Conservation (phyloP, 1,284 basidiomycete genomes). For the Cryptococcus sp. region DNA sequence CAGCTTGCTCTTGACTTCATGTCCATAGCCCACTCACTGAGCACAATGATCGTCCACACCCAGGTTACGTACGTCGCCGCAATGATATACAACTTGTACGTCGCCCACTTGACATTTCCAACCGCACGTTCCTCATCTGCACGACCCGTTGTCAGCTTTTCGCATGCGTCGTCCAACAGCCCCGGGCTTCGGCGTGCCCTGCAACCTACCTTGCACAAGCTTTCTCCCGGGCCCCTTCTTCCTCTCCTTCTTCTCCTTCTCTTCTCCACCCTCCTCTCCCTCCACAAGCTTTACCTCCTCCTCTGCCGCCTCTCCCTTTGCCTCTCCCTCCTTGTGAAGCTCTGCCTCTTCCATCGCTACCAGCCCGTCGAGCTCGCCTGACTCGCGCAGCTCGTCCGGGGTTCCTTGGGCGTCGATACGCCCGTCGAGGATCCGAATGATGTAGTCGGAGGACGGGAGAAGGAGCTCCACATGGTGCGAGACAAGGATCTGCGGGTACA, state of each 20-base stretch:
- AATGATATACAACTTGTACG: slow-evolving; percentile 71
- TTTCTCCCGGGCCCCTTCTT: slow-evolving; percentile 44
- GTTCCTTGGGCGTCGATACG: slow-evolving; percentile 59
- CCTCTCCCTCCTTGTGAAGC: slow-evolving; percentile 55
- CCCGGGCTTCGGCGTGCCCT: too few species aligned
- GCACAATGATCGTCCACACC: slow-evolving; percentile 35
- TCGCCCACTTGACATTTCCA: slow-evolving; percentile 71
- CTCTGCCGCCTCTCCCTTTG: slow-evolving; percentile 51
- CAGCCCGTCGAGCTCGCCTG: slow-evolving; percentile 53
- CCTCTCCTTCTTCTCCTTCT: slow-evolving; percentile 33
- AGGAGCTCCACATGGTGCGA: slow-evolving; percentile 80
- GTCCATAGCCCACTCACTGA: slow-evolving; percentile 21
- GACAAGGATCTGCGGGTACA: slow-evolving; percentile 60
- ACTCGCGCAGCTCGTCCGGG: slow-evolving; percentile 58
- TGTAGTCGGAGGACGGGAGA: slow-evolving; percentile 59
- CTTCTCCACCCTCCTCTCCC: slow-evolving; percentile 40
- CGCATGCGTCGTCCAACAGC: background rate
- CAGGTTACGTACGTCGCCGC: slow-evolving; percentile 48
- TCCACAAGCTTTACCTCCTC: slow-evolving; percentile 31
- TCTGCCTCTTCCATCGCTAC: slow-evolving; percentile 49
- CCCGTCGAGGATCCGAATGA: slow-evolving; percentile 65
- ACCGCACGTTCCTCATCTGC: slow-evolving; percentile 58
- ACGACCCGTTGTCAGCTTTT: background rate
- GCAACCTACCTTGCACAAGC: slow-evolving; percentile 37
- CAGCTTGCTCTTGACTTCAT: background rate